Percentiles rank a stretch among this genome's conserved stretches.
These are phyloP conservation scores for Lachancea fermentati DNA, from an alignment of 805 yeast genomes.

Conservation along the genomic window DNA sequence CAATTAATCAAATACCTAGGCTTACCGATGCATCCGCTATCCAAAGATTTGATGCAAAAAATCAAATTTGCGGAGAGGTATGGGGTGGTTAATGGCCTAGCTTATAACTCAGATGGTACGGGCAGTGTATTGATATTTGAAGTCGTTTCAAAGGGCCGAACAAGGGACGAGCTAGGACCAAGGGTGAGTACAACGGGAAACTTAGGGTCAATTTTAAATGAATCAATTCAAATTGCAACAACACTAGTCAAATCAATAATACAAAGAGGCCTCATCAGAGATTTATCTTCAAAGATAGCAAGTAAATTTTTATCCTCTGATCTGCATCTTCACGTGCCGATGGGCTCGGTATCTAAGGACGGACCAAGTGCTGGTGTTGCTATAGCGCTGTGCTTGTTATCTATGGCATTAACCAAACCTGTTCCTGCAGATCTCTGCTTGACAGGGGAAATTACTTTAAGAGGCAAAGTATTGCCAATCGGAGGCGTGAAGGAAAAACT, in stretches of 20 bases:
- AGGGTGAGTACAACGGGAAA: conserved; percentile 69
- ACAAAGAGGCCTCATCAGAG: conserved; percentile 30
- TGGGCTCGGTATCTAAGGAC: conserved; percentile 58
- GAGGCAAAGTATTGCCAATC: conserved; percentile 74
- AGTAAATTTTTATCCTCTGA: conserved; percentile 48
- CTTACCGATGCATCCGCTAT: conserved; percentile 43
- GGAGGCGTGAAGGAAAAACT: conserved; percentile 79
- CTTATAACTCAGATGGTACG: conserved; percentile 81
- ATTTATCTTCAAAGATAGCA: conserved; percentile 33
- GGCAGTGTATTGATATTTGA: conserved; percentile 81
- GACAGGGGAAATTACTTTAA: conserved; percentile 81
- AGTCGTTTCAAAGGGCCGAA: conserved; percentile 46
- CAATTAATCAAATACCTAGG: conserved; percentile 71
- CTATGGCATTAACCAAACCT: conserved; percentile 59
- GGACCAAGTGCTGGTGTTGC: conserved; percentile 55
- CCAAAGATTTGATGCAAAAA: conserved; percentile 38
- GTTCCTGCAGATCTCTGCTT: conserved; percentile 53
- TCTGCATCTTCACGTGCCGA: conserved; percentile 65
- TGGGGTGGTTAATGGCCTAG: conserved; percentile 83
- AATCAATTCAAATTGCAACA: conserved; percentile 73
- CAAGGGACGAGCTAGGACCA: conserved; percentile 33
- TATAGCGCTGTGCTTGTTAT: conserved; percentile 72
- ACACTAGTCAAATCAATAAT: conserved; percentile 62
- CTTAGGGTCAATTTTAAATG: conserved; percentile 74
- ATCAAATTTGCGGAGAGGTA: conserved; percentile 46